phyloP scores from a whole-genome alignment of 2,329 filamentous ascomycete species.

The Xylaria sp. region DNA sequence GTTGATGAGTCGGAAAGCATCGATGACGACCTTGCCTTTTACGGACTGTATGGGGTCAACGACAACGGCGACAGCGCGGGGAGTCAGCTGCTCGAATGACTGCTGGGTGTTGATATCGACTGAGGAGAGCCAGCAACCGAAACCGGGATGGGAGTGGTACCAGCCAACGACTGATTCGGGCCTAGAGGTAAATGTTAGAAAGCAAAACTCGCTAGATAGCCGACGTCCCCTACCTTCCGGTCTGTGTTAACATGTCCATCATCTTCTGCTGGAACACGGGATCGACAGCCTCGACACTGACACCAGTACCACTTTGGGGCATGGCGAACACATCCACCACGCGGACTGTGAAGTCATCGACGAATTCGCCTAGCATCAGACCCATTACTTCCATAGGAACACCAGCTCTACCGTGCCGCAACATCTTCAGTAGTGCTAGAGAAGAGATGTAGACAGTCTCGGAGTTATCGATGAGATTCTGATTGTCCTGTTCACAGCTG shows the following conservation, averaged over 20 bases:
- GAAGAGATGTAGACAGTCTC: conserved; percentile 99
- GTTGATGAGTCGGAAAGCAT: conserved; percentile 98
- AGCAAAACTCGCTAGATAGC: conserved; percentile 22
- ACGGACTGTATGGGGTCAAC: conserved; percentile 99
- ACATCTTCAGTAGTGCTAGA: conserved; percentile 96
- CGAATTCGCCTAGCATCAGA: conserved; percentile 97
- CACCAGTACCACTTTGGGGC: conserved; percentile 97
- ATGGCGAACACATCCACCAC: conserved; percentile 99
- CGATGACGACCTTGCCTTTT: conserved; percentile 99
- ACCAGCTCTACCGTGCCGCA: conserved; percentile 94
- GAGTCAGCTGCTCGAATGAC: conserved; percentile 98
- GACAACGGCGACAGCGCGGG: conserved; percentile 95
- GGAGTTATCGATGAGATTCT: conserved; percentile 95
- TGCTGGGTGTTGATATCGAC: conserved; percentile 99
- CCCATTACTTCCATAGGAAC: conserved; percentile 99
- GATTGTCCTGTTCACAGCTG: conserved; percentile 75
- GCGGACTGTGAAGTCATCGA: conserved; percentile 98
- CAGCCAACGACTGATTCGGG: conserved; percentile 98
- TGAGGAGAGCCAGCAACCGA: conserved; percentile 98
- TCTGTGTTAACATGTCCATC: conserved; percentile 99
- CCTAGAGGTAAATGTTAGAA: conserved; percentile 57
- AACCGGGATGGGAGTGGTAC: conserved; percentile 99
- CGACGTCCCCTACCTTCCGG: conserved; percentile 75
- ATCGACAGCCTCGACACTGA: conserved; percentile 97
- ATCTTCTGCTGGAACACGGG: conserved; percentile 99